Conservation (phyloP, 805 yeast species). For the Candida insectorum region DNA sequence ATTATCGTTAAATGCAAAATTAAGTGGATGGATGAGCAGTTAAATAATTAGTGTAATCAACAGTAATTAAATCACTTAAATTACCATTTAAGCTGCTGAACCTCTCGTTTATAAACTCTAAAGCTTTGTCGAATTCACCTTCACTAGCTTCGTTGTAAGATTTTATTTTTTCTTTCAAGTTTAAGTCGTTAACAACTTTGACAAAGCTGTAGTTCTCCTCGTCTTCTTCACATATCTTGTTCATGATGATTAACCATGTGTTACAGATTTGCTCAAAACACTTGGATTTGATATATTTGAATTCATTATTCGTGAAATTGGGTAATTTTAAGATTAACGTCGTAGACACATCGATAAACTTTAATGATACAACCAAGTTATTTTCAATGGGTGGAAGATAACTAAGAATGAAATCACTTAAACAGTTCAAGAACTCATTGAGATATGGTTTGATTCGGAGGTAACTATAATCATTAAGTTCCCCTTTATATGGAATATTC, state of each 20-base stretch:
- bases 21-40: constrained; percentile 18
- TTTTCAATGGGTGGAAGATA: constrained; percentile 70
- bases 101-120: constrained; percentile 43
- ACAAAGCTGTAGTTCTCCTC: constrained; percentile 20
- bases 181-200: constrained; percentile 30
- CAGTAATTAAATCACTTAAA: constrained; percentile 37
- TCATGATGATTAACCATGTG: constrained; percentile 52
- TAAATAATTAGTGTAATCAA: constrained; percentile 41
- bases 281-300: constrained; percentile 46
- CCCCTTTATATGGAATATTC: constrained; percentile 74
- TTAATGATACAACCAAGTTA: constrained; percentile 51
- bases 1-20: too few species aligned
- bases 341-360: constrained; percentile 62
- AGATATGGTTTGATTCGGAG: constrained; percentile 66
- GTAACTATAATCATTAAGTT: constrained; percentile 73
- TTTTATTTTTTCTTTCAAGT: constrained; percentile 40
- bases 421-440: constrained; percentile 64
- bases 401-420: constrained; percentile 71
- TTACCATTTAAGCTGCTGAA: constrained; percentile 27
- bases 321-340: constrained; percentile 62
- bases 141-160: constrained; percentile 43
- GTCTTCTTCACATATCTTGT: constrained; percentile 15
- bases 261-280: constrained; percentile 61
- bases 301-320: constrained; percentile 55
- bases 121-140: constrained; percentile 41